phyloP scores from a whole-genome alignment of 2,329 filamentous ascomycete genomes.

The Fonsecaea monophora region DNA sequence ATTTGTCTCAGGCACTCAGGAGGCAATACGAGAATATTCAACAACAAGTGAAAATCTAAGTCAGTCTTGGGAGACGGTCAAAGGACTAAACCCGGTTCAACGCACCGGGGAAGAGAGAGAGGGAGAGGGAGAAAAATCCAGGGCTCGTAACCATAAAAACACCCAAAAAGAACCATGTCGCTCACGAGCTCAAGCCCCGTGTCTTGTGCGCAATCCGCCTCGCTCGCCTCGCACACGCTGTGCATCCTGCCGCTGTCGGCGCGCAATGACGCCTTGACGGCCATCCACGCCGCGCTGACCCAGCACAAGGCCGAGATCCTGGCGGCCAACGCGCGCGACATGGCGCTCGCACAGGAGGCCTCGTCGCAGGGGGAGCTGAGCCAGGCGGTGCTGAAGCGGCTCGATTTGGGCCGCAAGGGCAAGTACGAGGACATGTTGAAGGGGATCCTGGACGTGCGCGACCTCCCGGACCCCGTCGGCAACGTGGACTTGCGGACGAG shows the following conservation, averaged over 20 bases:
- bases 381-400: constrained; percentile 81
- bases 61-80: too few relatives aligned
- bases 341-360: constrained; percentile 74
- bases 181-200: constrained; percentile 82
- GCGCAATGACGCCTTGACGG: constrained; percentile 83
- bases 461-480: constrained; percentile 89
- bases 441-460: constrained; percentile 86
- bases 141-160: too few relatives aligned
- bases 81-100: too few relatives aligned
- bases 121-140: neutral
- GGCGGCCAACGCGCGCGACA: constrained; percentile 82
- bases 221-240: constrained; percentile 79
- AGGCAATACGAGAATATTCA: too few relatives aligned
- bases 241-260: constrained; percentile 77
- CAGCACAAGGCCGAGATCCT: constrained; percentile 76
- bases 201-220: constrained; percentile 78
- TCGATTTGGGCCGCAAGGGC: constrained; percentile 83
- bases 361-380: constrained; percentile 78
- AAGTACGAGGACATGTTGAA: constrained; percentile 99
- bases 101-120: too few relatives aligned
- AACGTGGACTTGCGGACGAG: constrained; percentile 81
- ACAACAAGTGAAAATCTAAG: too few relatives aligned
- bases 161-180: constrained; percentile 67
- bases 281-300: constrained; percentile 78
- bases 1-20: too few relatives aligned